A percentile compares a stretch with the other conserved stretches of the same genome.
Evolutionary conservation across 2,329 filamentous ascomycete genomes (phyloP).

Genomic region (Talaromyces sp.): DNA sequence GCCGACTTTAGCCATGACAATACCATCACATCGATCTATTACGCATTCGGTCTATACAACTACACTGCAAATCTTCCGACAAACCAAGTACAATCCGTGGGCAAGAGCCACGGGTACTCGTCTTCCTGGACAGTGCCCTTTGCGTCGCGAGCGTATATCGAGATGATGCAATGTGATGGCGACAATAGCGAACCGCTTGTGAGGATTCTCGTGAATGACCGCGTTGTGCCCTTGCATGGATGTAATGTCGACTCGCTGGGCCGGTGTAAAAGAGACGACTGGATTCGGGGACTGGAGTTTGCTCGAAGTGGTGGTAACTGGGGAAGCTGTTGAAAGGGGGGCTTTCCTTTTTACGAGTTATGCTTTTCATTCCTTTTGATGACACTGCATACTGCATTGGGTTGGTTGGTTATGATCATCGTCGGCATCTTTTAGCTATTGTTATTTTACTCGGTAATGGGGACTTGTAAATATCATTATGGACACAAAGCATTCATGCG

Average conservation of each 20-base stretch:
- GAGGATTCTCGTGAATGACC: conserved; percentile 75
- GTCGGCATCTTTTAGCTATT: neutral
- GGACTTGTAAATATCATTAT: neutral
- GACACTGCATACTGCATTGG: neutral
- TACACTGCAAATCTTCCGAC: conserved; percentile 51
- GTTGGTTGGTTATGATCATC: neutral
- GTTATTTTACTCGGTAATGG: neutral
- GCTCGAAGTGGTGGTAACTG: conserved; percentile 67
- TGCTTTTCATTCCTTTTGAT: neutral
- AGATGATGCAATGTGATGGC: conserved; percentile 68
- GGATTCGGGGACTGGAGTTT: conserved; percentile 71
- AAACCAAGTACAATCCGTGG: conserved; percentile 42
- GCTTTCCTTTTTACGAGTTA: neutral
- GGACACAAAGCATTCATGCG: neutral
- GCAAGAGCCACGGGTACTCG: conserved; percentile 61
- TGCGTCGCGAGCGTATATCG: conserved; percentile 73
- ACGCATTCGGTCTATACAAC: conserved; percentile 74
- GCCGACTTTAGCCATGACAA: conserved; percentile 94
- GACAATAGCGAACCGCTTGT: conserved; percentile 55
- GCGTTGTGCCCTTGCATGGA: conserved; percentile 65
- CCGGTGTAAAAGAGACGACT: conserved; percentile 63
- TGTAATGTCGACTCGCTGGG: conserved; percentile 68
- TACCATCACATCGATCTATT: conserved; percentile 70
- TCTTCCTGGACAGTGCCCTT: conserved; percentile 80
- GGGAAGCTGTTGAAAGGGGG: conserved; percentile 29